Evolutionary conservation across 2,329 filamentous ascomycete genomes (phyloP).

Genomic region (Zymoseptoria tritici): DNA sequence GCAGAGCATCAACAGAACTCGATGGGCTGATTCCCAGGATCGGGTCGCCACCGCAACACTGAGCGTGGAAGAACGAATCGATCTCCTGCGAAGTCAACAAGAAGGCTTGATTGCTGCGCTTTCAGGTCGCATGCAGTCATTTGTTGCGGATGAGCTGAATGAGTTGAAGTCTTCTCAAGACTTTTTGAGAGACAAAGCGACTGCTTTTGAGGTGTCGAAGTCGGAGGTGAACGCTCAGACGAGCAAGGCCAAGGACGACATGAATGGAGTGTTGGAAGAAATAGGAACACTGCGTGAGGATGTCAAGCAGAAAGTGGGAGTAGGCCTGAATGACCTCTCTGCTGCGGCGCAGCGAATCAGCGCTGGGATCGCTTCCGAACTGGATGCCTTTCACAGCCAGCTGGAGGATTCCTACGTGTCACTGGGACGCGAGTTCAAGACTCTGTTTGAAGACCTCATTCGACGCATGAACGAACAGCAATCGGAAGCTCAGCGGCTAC

Average conservation of each 20-base stretch:
- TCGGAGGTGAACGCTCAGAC: conserved; percentile 61
- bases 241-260: conserved; percentile 65
- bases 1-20: conserved; percentile 67
- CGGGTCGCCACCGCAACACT: conserved; percentile 70
- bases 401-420: conserved; percentile 77
- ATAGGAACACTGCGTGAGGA: conserved; percentile 84
- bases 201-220: conserved; percentile 60
- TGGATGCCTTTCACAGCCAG: conserved; percentile 75
- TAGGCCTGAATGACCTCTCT: conserved; percentile 76
- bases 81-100: conserved; percentile 65
- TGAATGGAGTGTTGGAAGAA: conserved; percentile 86
- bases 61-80: conserved; percentile 67
- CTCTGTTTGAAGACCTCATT: conserved; percentile 72
- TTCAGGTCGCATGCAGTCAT: conserved; percentile 64
- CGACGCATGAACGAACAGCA: conserved; percentile 69
- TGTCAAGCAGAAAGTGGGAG: conserved; percentile 77
- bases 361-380: conserved; percentile 77
- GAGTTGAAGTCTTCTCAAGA: conserved; percentile 63
- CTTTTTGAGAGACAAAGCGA: conserved; percentile 62
- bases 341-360: conserved; percentile 81
- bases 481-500: conserved; percentile 64
- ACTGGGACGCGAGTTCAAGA: conserved; percentile 79
- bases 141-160: conserved; percentile 66
- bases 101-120: conserved; percentile 60
- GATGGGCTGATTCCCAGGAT: conserved; percentile 69